Evolutionary conservation across 140 eudicot genomes (phyloP).

Genomic region (Bidens hawaiensis): DNA sequence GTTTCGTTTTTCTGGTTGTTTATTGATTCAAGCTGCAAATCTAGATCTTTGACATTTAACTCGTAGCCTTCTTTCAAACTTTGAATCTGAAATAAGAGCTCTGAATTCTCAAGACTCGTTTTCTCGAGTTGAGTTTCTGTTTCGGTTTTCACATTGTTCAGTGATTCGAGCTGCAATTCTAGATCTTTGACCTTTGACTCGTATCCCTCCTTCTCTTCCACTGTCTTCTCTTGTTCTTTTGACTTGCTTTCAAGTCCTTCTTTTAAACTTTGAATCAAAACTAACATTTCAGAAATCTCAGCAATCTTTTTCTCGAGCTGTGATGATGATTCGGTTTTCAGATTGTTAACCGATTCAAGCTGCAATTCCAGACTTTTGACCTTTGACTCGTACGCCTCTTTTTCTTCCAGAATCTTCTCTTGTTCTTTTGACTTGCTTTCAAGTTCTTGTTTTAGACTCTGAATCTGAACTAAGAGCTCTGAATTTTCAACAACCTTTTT

Average conservation of each 20-base stretch:
- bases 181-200: conserved; percentile 37
- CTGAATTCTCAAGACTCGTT: conserved; percentile 36
- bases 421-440: conserved; percentile 25
- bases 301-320: conserved; percentile 21
- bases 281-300: conserved; percentile 18
- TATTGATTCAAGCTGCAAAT: too few relatives aligned
- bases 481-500: conserved; percentile 13
- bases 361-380: conserved; percentile 27
- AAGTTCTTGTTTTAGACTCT: conserved; percentile 19
- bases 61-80: too few relatives aligned
- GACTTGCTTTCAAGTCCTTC: conserved; percentile 29
- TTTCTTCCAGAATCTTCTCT: conserved; percentile 18
- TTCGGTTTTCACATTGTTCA: conserved; percentile 33
- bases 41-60: too few relatives aligned
- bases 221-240: conserved; percentile 25
- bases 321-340: conserved; percentile 16
- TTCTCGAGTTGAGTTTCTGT: conserved; percentile 30
- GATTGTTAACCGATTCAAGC: conserved; percentile 13
- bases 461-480: background rate
- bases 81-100: conserved; percentile 26
- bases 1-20: too few relatives aligned
- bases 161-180: conserved; percentile 34
- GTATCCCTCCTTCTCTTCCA: conserved; percentile 34
- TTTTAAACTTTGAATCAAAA: conserved; percentile 12
- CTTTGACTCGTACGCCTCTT: conserved; percentile 13